phyloP scores from a whole-genome alignment of 2,329 filamentous ascomycete genomes.

The Macroventuria anomochaeta region DNA sequence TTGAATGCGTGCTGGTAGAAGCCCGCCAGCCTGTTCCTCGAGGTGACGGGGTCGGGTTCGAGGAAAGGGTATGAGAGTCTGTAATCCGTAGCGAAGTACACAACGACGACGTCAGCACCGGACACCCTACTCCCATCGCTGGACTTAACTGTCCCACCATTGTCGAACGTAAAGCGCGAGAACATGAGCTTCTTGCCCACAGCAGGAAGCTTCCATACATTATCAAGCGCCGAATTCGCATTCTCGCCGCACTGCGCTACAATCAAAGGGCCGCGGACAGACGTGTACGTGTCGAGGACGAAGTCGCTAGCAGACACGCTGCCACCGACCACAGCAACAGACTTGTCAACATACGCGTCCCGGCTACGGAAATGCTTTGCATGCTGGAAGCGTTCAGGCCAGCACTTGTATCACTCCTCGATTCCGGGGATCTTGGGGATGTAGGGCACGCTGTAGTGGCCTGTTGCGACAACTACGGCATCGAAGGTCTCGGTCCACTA shows the following conservation, averaged over 20 bases:
- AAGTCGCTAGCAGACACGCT: constrained; percentile 71
- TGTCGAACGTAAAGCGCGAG: constrained; percentile 47
- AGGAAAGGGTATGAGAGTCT: constrained; percentile 67
- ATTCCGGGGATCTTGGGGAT: constrained; percentile 59
- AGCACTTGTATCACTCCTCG: constrained; percentile 52
- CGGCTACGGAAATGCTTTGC: constrained; percentile 61
- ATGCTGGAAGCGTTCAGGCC: constrained; percentile 60
- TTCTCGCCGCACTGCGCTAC: constrained; percentile 5
- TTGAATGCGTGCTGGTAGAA: constrained; percentile 67
- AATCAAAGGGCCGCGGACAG: neutral
- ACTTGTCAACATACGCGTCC: constrained; percentile 31
- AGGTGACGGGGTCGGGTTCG: constrained; percentile 51
- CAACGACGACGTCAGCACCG: constrained; percentile 59
- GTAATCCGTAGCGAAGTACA: constrained; percentile 72
- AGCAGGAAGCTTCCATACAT: constrained; percentile 64
- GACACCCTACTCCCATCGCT: constrained; percentile 61
- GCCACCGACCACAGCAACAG: constrained; percentile 66
- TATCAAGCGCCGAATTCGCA: constrained; percentile 49
- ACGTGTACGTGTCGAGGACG: constrained; percentile 55
- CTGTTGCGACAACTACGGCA: constrained; percentile 65
- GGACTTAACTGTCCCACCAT: constrained; percentile 61
- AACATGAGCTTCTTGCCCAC: constrained; percentile 59
- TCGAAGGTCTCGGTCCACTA: constrained; percentile 71
- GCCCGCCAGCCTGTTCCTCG: constrained; percentile 62
- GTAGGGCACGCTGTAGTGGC: constrained; percentile 67